phyloP scores from a whole-genome alignment of 495 filamentous ascomycete species.

The Penicillium malachiteum region DNA sequence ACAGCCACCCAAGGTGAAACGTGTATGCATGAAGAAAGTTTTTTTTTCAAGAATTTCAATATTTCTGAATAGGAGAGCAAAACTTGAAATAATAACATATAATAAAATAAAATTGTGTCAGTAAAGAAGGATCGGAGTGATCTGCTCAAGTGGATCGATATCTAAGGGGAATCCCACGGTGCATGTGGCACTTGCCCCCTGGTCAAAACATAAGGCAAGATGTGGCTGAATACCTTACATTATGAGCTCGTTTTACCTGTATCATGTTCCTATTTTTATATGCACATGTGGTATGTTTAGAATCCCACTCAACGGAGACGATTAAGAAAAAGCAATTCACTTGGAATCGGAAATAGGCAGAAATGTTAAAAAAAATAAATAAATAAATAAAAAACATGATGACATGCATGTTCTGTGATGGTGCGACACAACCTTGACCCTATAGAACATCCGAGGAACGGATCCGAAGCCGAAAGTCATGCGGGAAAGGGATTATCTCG shows the following conservation, averaged over 20 bases:
- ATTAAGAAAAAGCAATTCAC: too few relatives aligned
- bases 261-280: not conserved
- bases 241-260: too few relatives aligned
- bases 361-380: too few relatives aligned
- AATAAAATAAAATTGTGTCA: too few relatives aligned
- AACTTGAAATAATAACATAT: not conserved
- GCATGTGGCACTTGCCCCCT: not conserved
- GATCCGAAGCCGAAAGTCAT: not conserved
- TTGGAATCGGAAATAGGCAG: too few relatives aligned
- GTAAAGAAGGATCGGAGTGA: not conserved
- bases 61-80: not conserved
- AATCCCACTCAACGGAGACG: too few relatives aligned
- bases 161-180: not conserved
- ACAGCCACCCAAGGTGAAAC: slow-evolving; percentile 14
- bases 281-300: not conserved
- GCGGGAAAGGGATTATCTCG: slow-evolving; percentile 18
- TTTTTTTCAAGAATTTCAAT: not conserved
- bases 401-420: slow-evolving; percentile 21
- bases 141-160: not conserved
- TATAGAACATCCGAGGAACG: not conserved
- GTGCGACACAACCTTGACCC: slow-evolving; percentile 18
- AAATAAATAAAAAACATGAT: too few relatives aligned
- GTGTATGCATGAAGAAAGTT: slow-evolving; percentile 1
- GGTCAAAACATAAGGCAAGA: not conserved
- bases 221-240: not conserved